phyloP scores from a whole-genome alignment of 208 protist genomes.

The Crithidia thermophila region DNA sequence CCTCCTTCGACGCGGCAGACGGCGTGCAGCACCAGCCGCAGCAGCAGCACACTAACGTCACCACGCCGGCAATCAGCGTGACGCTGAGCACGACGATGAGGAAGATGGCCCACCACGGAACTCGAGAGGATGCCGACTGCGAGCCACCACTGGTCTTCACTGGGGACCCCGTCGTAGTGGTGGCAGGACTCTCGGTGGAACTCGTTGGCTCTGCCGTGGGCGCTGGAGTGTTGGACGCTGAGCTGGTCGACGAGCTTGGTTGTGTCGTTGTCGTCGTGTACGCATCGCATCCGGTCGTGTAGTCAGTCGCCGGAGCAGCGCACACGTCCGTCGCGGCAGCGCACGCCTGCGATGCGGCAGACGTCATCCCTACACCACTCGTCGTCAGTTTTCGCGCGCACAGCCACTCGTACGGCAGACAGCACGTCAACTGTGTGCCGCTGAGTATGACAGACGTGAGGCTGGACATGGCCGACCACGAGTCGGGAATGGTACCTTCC shows the following conservation, averaged over 20 bases:
- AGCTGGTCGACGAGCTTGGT: background rate
- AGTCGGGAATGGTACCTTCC: background rate
- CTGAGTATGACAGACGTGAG: background rate
- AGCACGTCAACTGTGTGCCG: conserved; percentile 3
- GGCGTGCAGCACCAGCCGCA: background rate
- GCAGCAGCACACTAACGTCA: background rate
- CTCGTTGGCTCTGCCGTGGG: too few relatives aligned
- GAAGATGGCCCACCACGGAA: conserved; percentile 1
- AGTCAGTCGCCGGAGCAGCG: background rate
- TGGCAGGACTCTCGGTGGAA: too few relatives aligned
- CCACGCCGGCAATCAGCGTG: background rate
- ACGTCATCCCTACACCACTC: background rate
- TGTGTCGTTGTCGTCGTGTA: background rate
- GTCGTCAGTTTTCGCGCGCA: background rate
- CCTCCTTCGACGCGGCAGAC: background rate
- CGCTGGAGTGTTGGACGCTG: too few relatives aligned
- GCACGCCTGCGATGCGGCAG: background rate
- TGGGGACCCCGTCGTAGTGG: too few relatives aligned
- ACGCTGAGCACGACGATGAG: background rate
- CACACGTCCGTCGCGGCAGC: background rate
- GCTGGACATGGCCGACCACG: background rate
- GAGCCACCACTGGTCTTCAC: too few relatives aligned
- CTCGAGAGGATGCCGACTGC: background rate
- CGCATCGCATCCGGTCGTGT: background rate
- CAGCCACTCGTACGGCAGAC: conserved; percentile 3